Evolutionary conservation across 1,284 basidiomycete species (phyloP).

Genomic region (Pseudozyma sp.): DNA sequence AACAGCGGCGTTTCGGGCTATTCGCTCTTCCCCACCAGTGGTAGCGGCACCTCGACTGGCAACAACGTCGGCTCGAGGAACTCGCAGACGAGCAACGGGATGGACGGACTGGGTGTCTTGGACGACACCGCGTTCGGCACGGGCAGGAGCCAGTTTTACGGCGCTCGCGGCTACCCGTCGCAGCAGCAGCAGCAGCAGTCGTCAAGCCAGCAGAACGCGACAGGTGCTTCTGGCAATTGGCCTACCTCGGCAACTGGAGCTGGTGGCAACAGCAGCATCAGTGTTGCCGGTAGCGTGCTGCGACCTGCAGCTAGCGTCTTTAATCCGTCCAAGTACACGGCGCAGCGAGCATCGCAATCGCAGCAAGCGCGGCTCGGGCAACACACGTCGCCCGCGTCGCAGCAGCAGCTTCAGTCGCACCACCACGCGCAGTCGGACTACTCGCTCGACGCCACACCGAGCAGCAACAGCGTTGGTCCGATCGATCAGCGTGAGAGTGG

Average conservation of each 20-base stretch:
- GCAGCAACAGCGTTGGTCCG: conserved; percentile 28
- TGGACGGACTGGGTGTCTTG: conserved; percentile 39
- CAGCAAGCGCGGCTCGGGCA: conserved; percentile 15
- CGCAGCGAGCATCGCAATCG: conserved; percentile 21
- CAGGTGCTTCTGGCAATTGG: conserved; percentile 19
- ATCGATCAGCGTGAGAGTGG: conserved; percentile 30
- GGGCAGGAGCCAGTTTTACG: conserved; percentile 34
- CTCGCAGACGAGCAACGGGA: conserved; percentile 27
- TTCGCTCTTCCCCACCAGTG: conserved; percentile 43
- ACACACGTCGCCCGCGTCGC: conserved; percentile 18
- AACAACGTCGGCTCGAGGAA: conserved; percentile 11
- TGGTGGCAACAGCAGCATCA: conserved; percentile 14
- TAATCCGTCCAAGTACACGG: conserved; percentile 32
- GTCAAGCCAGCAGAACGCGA: conserved; percentile 6
- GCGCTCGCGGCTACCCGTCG: conserved; percentile 30
- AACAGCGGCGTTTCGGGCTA: conserved; percentile 29
- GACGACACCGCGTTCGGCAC: conserved; percentile 29
- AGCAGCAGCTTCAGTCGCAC: conserved; percentile 25
- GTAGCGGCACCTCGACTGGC: conserved; percentile 11
- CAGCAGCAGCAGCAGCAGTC: conserved; percentile 15
- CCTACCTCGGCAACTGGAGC: conserved; percentile 8
- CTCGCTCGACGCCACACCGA: conserved; percentile 9
- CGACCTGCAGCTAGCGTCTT: conserved; percentile 39
- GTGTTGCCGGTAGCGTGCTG: conserved; percentile 22
- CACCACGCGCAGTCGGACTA: conserved; percentile 7